phyloP scores from a whole-genome alignment of 2,329 filamentous ascomycete genomes.

The Laburnicola sp. region DNA sequence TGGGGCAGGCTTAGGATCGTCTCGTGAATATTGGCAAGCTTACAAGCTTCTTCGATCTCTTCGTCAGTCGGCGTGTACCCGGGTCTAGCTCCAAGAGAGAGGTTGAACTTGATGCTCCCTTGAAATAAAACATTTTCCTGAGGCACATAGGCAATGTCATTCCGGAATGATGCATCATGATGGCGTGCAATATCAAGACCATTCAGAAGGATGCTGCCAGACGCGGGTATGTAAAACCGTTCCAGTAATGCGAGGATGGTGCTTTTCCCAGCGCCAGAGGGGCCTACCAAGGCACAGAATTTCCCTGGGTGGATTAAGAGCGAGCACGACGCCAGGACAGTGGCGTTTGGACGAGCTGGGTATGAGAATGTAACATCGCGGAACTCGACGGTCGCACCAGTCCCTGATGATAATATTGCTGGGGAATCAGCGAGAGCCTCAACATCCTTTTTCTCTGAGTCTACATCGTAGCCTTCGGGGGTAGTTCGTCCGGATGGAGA shows the following conservation, averaged over 20 bases:
- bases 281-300: constrained; percentile 49
- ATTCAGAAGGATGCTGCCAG: constrained; percentile 47
- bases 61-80: constrained; percentile 58
- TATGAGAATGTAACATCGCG: constrained; percentile 40
- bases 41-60: constrained; percentile 68
- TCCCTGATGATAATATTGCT: constrained; percentile 48
- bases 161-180: constrained; percentile 45
- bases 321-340: constrained; percentile 44
- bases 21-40: constrained; percentile 71
- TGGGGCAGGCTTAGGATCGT: constrained; percentile 64
- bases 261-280: constrained; percentile 52
- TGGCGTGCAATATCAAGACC: constrained; percentile 48
- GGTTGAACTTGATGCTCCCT: constrained; percentile 53
- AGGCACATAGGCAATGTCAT: constrained; percentile 52
- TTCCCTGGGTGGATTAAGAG: constrained; percentile 45
- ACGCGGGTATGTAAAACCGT: constrained; percentile 49
- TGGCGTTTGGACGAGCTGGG: constrained; percentile 32
- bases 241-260: constrained; percentile 53
- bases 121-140: constrained; percentile 55
- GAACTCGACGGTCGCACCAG: constrained; percentile 29
- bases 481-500: constrained; percentile 84
- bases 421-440: constrained; percentile 34
- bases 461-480: constrained; percentile 45
- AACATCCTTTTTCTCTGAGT: constrained; percentile 7
- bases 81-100: constrained; percentile 55